Conservation (phyloP, 371 early-diverging fungal species). For the Lichtheimia hyalospora region DNA sequence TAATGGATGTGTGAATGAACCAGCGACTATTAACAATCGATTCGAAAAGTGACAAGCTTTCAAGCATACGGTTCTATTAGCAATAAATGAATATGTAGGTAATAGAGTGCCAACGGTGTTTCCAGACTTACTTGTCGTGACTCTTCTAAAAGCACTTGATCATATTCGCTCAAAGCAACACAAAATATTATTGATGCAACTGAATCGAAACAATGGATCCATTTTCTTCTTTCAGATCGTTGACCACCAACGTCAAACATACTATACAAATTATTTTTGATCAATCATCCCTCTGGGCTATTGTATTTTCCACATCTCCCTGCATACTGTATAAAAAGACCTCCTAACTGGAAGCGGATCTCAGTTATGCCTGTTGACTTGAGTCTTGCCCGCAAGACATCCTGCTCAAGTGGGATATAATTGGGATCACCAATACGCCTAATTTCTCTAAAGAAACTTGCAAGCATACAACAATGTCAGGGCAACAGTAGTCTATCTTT, state of each 20-base stretch:
- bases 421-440: slow-evolving; percentile 56
- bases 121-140: slow-evolving; percentile 48
- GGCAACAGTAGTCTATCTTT: too few relatives aligned
- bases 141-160: slow-evolving; percentile 75
- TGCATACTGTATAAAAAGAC: slow-evolving; percentile 64
- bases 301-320: slow-evolving; percentile 1
- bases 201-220: slow-evolving; percentile 90
- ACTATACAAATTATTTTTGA: slow-evolving; percentile 8
- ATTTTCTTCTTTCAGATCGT: slow-evolving; percentile 86
- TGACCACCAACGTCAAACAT: slow-evolving; percentile 79
- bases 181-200: slow-evolving; percentile 74
- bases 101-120: not conserved
- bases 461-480: not conserved
- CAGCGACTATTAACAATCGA: slow-evolving; percentile 71
- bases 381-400: slow-evolving; percentile 80
- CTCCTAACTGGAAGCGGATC: slow-evolving; percentile 65
- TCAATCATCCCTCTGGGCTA: not conserved
- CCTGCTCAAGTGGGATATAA: slow-evolving; percentile 69
- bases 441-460: slow-evolving; percentile 64
- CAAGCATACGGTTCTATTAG: slow-evolving; percentile 77
- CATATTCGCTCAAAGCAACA: slow-evolving; percentile 72
- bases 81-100: slow-evolving; percentile 16
- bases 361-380: slow-evolving; percentile 85
- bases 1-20: slow-evolving; percentile 67
- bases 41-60: slow-evolving; percentile 79